phyloP scores from a whole-genome alignment of 2,329 filamentous ascomycete species.

The Fusarium heterosporum region DNA sequence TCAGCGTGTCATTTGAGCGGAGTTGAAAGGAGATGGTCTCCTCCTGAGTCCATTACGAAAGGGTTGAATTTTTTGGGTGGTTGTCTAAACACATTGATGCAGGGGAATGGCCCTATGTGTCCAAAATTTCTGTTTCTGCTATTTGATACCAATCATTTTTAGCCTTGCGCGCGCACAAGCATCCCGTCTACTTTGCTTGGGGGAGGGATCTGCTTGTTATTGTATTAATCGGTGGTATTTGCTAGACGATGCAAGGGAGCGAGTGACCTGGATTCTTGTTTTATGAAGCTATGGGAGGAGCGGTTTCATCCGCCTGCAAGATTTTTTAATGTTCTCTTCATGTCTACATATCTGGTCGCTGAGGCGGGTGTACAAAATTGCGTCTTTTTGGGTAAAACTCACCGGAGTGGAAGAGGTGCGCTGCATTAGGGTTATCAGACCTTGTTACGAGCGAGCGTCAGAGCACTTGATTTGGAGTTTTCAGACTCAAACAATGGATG shows the following conservation, averaged over 20 bases:
- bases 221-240: conserved; percentile 35
- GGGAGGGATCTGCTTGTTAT: conserved; percentile 27
- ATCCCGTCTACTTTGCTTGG: conserved; percentile 11
- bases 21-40: conserved; percentile 32
- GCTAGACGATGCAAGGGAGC: conserved; percentile 38
- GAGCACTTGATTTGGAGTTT: conserved; percentile 34
- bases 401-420: conserved; percentile 15
- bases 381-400: background rate
- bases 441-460: conserved; percentile 33
- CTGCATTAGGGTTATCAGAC: conserved; percentile 44
- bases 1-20: conserved; percentile 31
- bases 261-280: conserved; percentile 33
- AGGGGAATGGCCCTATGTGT: conserved; percentile 30
- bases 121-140: conserved; percentile 7
- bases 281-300: conserved; percentile 26
- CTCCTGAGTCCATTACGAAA: conserved; percentile 18
- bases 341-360: conserved; percentile 10
- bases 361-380: background rate
- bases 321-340: conserved; percentile 31
- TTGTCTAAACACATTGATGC: conserved; percentile 42
- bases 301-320: conserved; percentile 26
- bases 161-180: conserved; percentile 2
- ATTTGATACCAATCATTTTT: conserved; percentile 42
- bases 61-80: conserved; percentile 37
- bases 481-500: conserved; percentile 32